phyloP scores from a whole-genome alignment of 257 asterid species.

The Forsythia suspensa region DNA sequence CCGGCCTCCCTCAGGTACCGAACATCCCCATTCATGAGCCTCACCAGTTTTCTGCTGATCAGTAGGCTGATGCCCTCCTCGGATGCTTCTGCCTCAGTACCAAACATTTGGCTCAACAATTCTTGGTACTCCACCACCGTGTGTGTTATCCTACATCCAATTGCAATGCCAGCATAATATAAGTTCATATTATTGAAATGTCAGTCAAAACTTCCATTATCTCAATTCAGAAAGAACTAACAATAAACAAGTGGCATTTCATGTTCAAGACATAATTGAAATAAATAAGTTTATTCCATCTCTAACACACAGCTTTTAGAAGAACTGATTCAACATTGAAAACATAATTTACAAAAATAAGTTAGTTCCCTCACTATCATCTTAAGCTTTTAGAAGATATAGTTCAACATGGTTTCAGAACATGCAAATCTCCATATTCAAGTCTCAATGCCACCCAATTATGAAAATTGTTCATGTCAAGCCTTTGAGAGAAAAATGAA shows the following conservation, averaged over 20 bases:
- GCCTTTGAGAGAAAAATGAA: no score
- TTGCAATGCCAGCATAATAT: background rate
- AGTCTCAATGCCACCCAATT: no score
- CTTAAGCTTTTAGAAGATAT: no score
- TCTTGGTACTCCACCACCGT: constrained; percentile 86
- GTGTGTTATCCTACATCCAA: constrained; percentile 72
- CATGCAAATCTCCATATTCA: no score
- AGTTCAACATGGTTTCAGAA: no score
- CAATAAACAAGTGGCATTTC: no score
- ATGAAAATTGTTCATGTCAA: no score
- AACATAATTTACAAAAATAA: no score
- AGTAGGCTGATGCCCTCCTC: constrained; percentile 91
- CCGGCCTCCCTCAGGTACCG: constrained; percentile 85
- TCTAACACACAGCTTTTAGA: no score
- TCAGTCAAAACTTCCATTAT: background rate
- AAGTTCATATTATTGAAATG: background rate
- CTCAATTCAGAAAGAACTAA: background rate
- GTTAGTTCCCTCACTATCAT: no score
- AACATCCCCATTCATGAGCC: constrained; percentile 95
- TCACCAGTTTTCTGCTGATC: constrained; percentile 77
- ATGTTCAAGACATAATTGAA: no score
- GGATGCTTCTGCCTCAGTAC: constrained; percentile 50
- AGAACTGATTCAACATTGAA: background rate
- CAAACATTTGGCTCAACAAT: constrained; percentile 73
- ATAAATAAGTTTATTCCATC: no score